These are phyloP conservation scores for Phytopythium cucurbitacearum DNA, from an alignment of 352 stramenopile species.

Conservation along the genomic window DNA sequence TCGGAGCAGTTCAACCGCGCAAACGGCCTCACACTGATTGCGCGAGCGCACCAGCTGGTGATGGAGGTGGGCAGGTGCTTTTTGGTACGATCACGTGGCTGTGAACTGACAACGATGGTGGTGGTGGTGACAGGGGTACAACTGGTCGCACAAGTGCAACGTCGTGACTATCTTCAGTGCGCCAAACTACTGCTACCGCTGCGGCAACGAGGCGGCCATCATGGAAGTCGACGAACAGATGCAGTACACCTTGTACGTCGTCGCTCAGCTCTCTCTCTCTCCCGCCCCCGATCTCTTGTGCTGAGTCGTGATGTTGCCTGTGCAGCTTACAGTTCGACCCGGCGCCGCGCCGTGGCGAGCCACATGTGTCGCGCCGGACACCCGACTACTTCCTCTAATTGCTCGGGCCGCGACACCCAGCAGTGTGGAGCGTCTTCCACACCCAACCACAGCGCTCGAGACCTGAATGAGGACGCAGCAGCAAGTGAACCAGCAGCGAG, in stretches of 20 bases:
- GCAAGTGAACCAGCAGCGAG: too few species aligned
- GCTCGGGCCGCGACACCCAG: not conserved
- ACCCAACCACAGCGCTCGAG: too few species aligned
- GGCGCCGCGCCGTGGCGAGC: constrained; percentile 90
- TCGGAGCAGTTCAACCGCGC: constrained; percentile 96
- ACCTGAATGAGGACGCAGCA: too few species aligned
- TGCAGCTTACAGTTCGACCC: constrained; percentile 93
- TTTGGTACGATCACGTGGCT: not conserved
- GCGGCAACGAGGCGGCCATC: constrained; percentile 97
- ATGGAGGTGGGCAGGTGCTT: constrained; percentile 52
- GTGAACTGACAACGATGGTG: constrained; percentile 21
- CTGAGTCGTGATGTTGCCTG: constrained; percentile 1
- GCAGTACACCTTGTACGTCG: constrained; percentile 93
- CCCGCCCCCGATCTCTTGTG: constrained; percentile 4
- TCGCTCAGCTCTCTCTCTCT: not conserved
- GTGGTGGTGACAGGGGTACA: constrained; percentile 70
- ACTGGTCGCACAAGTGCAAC: constrained; percentile 95
- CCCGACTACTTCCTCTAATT: constrained; percentile 93
- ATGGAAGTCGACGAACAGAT: constrained; percentile 96
- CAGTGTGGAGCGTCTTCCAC: too few species aligned
- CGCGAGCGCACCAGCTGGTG: constrained; percentile 93
- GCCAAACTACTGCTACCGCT: constrained; percentile 99
- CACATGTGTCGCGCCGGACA: constrained; percentile 90
- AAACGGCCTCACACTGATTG: constrained; percentile 98
- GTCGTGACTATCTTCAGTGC: constrained; percentile 99